phyloP scores from a whole-genome alignment of 768 basidiomycete genomes.

The Omphalotus guepiniiformis region DNA sequence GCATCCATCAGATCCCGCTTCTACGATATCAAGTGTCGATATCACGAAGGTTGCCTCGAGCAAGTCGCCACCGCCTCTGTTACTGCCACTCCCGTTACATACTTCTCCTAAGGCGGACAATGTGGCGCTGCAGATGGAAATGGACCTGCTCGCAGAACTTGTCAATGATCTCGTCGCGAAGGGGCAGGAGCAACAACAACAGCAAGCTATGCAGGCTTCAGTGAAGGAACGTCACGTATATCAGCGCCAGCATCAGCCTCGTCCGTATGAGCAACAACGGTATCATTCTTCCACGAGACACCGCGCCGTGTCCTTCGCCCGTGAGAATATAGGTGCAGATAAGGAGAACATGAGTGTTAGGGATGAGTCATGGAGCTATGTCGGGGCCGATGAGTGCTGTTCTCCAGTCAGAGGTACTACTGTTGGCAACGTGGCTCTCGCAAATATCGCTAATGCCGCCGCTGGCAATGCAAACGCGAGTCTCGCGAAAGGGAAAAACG shows the following conservation, averaged over 20 bases:
- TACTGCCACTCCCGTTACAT: constrained; percentile 29
- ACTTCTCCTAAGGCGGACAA: constrained; percentile 38
- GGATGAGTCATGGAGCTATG: constrained; percentile 37
- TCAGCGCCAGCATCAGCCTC: neutral
- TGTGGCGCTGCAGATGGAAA: constrained; percentile 35
- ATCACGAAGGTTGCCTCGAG: neutral
- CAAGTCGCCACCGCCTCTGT: constrained; percentile 7
- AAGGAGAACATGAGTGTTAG: constrained; percentile 40
- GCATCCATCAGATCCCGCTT: too few species aligned
- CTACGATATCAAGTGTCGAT: too few species aligned
- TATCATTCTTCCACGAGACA: constrained; percentile 7
- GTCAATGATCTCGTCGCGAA: constrained; percentile 35
- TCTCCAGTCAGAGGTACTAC: constrained; percentile 41
- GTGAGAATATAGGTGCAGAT: constrained; percentile 19
- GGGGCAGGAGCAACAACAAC: constrained; percentile 14
- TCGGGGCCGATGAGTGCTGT: constrained; percentile 28
- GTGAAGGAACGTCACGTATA: too few species aligned
- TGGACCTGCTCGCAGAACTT: constrained; percentile 43
- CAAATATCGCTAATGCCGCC: constrained; percentile 19
- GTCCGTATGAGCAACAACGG: constrained; percentile 12
- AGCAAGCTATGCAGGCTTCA: constrained; percentile 1
- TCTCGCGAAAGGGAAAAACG: constrained; percentile 30
- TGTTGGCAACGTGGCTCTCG: constrained; percentile 44
- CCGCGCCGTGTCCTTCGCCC: constrained; percentile 10
- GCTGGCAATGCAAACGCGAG: constrained; percentile 22